Evolutionary conservation across 2,329 filamentous ascomycete genomes (phyloP), one percentile per base, ranked within the genome.

Genomic region (Fusarium pseudonygamai): DNA sequence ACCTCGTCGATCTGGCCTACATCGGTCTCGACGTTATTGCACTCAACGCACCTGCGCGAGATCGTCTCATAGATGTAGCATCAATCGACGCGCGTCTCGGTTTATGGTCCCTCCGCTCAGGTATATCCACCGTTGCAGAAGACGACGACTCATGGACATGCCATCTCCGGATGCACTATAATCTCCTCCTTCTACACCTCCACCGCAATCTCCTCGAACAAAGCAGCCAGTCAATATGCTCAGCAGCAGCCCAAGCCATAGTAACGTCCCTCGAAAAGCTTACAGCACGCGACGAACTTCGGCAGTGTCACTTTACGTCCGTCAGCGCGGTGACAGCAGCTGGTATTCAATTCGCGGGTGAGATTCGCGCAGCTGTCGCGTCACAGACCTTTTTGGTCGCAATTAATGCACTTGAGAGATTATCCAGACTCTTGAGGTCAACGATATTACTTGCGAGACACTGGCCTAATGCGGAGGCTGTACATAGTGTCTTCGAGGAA

Each of bases 401-500:
- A 0, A 78, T 78, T 4, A 76, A 76, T 8, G 76, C 74, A 1
- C 52, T 78, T 0, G 76, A 78, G 11, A 63, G 75, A 2, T 10
- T 78, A 1, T 74, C 72, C 2, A 53, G 76, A 6, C 7, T 78
- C 0, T 24, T 78, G 4, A 59, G 73, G 6, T 75, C 71, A 5
- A 64, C 74, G 0, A 74, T 70, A 26, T 39, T 75, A 8, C 63
- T 78, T 0, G 71, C 76, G 0, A 46, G 60, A 1, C 73, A 78
- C 5, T 78, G 76, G 76, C 76, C 76, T 1, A 78, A 78, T 18
- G 76, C 76, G 0, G 76, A 78, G 13, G 74, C 76, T 12, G 76
- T 78, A 2, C 76, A 78, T 32, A 78, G 74, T 22, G 76, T 78
- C 4, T 78, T 78, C 56, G 76, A 77, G 13, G 76, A 78, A 7